Percentiles rank a stretch among this genome's conserved stretches.
These are phyloP conservation scores for Solanum etuberosum DNA, from an alignment of 257 asterid genomes.

Conservation along the genomic window DNA sequence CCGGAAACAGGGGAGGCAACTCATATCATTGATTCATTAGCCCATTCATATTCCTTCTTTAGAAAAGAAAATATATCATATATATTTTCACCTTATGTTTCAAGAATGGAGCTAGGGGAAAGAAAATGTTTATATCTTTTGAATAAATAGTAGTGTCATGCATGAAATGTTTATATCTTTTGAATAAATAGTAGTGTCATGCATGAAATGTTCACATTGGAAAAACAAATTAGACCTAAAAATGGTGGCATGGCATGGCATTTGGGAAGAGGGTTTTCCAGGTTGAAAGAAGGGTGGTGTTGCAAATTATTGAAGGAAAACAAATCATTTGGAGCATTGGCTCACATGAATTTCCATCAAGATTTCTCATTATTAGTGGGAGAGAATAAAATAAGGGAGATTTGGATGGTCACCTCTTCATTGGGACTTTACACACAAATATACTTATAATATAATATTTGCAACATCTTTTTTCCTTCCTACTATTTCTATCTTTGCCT, in stretches of 20 bases:
- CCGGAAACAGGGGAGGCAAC: slow-evolving; percentile 80
- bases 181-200: not conserved
- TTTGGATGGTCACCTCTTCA: slow-evolving; percentile 21
- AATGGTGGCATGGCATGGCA: not conserved
- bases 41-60: not conserved
- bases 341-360: slow-evolving; percentile 8
- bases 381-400: slow-evolving; percentile 36
- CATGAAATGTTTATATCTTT: not conserved
- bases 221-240: not conserved
- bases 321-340: not conserved
- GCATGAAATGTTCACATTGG: not conserved
- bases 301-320: slow-evolving; percentile 16
- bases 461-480: not conserved
- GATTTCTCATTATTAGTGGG: slow-evolving; percentile 24
- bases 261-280: slow-evolving; percentile 57
- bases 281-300: slow-evolving; percentile 18
- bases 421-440: not conserved
- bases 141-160: not conserved
- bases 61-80: not conserved
- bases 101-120: not conserved
- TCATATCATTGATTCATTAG: slow-evolving; percentile 14
- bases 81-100: not conserved
- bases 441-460: not conserved
- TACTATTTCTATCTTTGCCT: not conserved
- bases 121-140: no score